A percentile compares a stretch with the other conserved stretches of the same genome.
Evolutionary conservation across 2,329 filamentous ascomycete genomes (phyloP).

Genomic region (Fusarium oligoseptatum): DNA sequence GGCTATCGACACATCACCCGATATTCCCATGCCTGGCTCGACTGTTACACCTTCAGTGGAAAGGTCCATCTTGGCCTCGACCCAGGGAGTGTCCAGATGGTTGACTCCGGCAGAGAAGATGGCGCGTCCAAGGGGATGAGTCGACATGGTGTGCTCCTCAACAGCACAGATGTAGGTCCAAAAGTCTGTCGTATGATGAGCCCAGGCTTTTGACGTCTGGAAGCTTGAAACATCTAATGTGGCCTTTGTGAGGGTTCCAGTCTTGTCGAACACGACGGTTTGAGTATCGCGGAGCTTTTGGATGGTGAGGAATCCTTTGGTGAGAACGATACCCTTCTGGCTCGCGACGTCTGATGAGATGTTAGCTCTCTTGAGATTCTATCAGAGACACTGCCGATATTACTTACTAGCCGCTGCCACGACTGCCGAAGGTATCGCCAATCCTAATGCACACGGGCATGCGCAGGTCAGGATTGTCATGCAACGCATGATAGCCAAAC

Average conservation of each 20-base stretch:
- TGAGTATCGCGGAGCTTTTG: slow-evolving; percentile 1
- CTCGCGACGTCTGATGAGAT: not conserved
- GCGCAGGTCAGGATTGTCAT: slow-evolving; percentile 14
- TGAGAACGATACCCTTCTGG: slow-evolving; percentile 9
- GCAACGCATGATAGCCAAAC: not conserved
- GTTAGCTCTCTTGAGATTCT: no score
- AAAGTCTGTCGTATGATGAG: not conserved
- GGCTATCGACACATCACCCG: slow-evolving; percentile 1
- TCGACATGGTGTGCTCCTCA: slow-evolving; percentile 2
- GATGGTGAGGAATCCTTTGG: not conserved
- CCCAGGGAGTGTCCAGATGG: not conserved
- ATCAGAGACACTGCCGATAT: no score
- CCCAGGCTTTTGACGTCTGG: not conserved
- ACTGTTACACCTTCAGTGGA: not conserved
- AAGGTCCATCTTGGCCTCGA: not conserved
- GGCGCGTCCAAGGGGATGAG: slow-evolving; percentile 7
- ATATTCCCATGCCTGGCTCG: slow-evolving; percentile 2
- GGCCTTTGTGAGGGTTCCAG: slow-evolving; percentile 13
- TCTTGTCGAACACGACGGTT: slow-evolving; percentile 15
- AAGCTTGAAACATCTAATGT: slow-evolving; percentile 2
- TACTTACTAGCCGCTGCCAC: slow-evolving; percentile 12
- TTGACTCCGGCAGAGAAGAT: slow-evolving; percentile 6
- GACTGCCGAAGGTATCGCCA: slow-evolving; percentile 9
- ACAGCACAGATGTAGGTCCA: slow-evolving; percentile 7
- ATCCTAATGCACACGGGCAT: slow-evolving; percentile 10